Conservation (phyloP, 164 flowering plant species). For the Umbilicus rupestris region DNA sequence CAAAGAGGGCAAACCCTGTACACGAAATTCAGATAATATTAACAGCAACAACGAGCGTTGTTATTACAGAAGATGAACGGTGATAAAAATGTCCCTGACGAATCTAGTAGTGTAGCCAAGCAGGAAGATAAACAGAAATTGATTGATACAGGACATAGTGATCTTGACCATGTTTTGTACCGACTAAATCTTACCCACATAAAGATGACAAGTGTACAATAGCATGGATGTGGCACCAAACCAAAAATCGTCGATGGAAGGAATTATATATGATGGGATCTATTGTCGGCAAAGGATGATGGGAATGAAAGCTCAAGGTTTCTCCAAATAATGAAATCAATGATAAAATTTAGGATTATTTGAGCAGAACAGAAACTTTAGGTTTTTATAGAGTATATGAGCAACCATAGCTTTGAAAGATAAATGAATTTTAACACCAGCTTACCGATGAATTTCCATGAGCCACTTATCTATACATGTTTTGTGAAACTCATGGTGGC, state of each 20-base stretch:
- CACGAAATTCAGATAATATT: not conserved
- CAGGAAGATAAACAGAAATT: too few relatives aligned
- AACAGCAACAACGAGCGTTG: not conserved
- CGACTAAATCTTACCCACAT: not conserved
- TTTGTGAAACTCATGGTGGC: constrained; percentile 82
- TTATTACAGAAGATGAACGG: not conserved
- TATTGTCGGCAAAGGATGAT: not conserved
- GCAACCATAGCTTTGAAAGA: not conserved
- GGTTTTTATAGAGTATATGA: not conserved
- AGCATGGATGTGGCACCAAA: not conserved
- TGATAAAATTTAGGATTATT: not conserved
- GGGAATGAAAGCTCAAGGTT: not conserved
- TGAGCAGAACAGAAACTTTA: not conserved
- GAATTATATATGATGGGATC: not conserved
- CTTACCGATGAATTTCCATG: constrained; percentile 89
- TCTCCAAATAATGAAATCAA: not conserved
- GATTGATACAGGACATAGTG: too few relatives aligned
- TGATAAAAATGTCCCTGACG: not conserved
- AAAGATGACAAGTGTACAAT: not conserved
- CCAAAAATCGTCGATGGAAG: not conserved
- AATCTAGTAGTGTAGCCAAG: not conserved
- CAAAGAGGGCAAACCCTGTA: constrained; percentile 82
- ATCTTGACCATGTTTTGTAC: not conserved
- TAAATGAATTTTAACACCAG: not conserved
- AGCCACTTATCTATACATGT: constrained; percentile 89